A percentile compares a stretch with the other conserved stretches of the same genome.
Conservation (phyloP, 495 filamentous ascomycete species). For the Cenococcum geophilum region DNA sequence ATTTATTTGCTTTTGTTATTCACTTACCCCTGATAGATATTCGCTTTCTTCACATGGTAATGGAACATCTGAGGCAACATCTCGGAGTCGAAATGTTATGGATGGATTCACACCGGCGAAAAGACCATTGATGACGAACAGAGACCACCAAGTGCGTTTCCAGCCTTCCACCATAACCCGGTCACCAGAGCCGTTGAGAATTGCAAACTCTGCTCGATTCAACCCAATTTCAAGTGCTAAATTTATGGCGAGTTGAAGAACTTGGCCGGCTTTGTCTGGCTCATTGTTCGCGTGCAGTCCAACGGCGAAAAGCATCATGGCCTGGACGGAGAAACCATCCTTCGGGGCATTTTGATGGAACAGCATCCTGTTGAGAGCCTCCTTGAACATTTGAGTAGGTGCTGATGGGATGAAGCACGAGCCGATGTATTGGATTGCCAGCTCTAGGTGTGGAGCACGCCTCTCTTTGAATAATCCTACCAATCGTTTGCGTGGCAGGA, state of each 20-base stretch:
- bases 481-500: slow-evolving; percentile 46
- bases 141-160: slow-evolving; percentile 87
- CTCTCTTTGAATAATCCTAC: slow-evolving; percentile 29
- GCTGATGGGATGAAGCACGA: slow-evolving; percentile 53
- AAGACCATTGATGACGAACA: slow-evolving; percentile 68
- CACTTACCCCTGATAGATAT: slow-evolving; percentile 42
- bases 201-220: slow-evolving; percentile 53
- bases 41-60: slow-evolving; percentile 75
- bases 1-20: background rate
- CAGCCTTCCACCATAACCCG: slow-evolving; percentile 65
- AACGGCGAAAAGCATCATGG: slow-evolving; percentile 67
- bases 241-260: slow-evolving; percentile 60
- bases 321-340: slow-evolving; percentile 68
- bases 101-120: slow-evolving; percentile 42
- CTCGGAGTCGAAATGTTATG: slow-evolving; percentile 37
- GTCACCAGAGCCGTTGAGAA: slow-evolving; percentile 43
- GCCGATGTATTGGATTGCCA: slow-evolving; percentile 66
- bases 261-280: slow-evolving; percentile 56
- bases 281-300: slow-evolving; percentile 71
- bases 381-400: slow-evolving; percentile 46
- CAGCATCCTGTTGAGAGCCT: slow-evolving; percentile 52
- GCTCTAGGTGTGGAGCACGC: slow-evolving; percentile 43
- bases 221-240: slow-evolving; percentile 69
- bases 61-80: slow-evolving; percentile 36
- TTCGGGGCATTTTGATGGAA: slow-evolving; percentile 42